Conservation (phyloP, 2,329 filamentous ascomycete genomes). For the Ascochyta viciae-villosae region DNA sequence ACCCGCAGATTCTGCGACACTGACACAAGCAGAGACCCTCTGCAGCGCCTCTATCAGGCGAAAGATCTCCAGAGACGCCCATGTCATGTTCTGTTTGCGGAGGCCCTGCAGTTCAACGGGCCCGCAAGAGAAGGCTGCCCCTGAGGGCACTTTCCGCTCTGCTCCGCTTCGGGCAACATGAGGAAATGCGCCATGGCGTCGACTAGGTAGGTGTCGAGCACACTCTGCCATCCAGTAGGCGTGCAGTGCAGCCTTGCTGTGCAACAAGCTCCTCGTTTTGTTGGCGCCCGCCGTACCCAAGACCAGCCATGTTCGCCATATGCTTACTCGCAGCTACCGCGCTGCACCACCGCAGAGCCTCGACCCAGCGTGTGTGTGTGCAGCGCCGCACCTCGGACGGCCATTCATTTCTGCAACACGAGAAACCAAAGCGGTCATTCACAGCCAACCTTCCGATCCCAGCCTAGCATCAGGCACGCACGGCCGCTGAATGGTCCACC, state of each 20-base stretch:
- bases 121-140: slow-evolving; percentile 14
- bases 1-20: slow-evolving; percentile 15
- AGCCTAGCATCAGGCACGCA: slow-evolving; percentile 38
- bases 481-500: slow-evolving; percentile 34
- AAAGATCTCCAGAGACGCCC: slow-evolving; percentile 17
- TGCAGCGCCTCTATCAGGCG: slow-evolving; percentile 4
- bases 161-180: slow-evolving; percentile 3
- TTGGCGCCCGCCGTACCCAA: slow-evolving; percentile 22
- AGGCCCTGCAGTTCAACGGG: slow-evolving; percentile 18
- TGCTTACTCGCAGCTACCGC: slow-evolving; percentile 20
- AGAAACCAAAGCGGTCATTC: slow-evolving; percentile 36
- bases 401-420: slow-evolving; percentile 45
- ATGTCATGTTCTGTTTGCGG: slow-evolving; percentile 16
- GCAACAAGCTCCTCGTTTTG: slow-evolving; percentile 11
- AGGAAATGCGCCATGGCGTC: slow-evolving; percentile 2
- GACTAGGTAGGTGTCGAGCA: not conserved
- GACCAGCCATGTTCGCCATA: slow-evolving; percentile 30
- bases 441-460: slow-evolving; percentile 36
- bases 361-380: slow-evolving; percentile 25
- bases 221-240: no score
- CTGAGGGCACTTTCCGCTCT: slow-evolving; percentile 6
- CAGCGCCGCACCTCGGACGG: slow-evolving; percentile 19
- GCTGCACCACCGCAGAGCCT: slow-evolving; percentile 20
- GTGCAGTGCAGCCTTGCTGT: slow-evolving; percentile 12
- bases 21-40: slow-evolving; percentile 16